Base-by-base conservation (phyloP, 2,329 filamentous ascomycete genomes). In the Trichophyton benhamiae region DNA sequence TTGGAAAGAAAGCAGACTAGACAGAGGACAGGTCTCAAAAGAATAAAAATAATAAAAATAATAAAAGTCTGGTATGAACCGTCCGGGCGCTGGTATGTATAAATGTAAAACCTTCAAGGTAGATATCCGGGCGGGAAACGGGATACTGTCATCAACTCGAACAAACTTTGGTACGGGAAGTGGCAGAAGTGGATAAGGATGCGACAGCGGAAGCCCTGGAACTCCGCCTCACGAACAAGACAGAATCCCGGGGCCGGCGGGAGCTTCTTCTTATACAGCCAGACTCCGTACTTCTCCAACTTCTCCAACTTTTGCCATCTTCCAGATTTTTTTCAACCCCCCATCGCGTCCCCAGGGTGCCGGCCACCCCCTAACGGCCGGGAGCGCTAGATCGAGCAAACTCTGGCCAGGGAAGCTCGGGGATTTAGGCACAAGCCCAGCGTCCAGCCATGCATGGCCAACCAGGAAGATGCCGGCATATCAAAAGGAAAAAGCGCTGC, bases 61-160 rank as follows among this genome's bases (percentile, higher is more conserved):
- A 49, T 4, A 25, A n/a, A 33, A 33, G 3, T 53, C 25, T 38
- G 25, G 22, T 33, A 7, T 17, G 25, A 27, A 20, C 52, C 17
- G 46, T 44, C 52, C 27, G 25, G 33, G 33, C 9, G 33, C 33
- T 38, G 33, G 33, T 36, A 27, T 33, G 33, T 17, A 36, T 55
- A 55, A 20, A 55, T 36, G 33, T 15, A 52, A 27, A 55, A 36
- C 27, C 27, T 36, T 20, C 13, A 25, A 8, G 17, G n/a, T 36
- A 55, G 49, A 55, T 55, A 55, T 33, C 52, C 52, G 52, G 52
- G 52, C 52, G 52, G 52, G 52, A 55, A 55, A 55, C 52, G 25
- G 52, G 52, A 55, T 55, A 44, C 15, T 44, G 41, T 44, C 41
- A 44, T 44, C 41, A 4, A 44, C 41, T 17, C 41, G 52, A 36